Conservation (phyloP, 192 early-diverging fungal genomes). For the Umbelopsis ramanniana region DNA sequence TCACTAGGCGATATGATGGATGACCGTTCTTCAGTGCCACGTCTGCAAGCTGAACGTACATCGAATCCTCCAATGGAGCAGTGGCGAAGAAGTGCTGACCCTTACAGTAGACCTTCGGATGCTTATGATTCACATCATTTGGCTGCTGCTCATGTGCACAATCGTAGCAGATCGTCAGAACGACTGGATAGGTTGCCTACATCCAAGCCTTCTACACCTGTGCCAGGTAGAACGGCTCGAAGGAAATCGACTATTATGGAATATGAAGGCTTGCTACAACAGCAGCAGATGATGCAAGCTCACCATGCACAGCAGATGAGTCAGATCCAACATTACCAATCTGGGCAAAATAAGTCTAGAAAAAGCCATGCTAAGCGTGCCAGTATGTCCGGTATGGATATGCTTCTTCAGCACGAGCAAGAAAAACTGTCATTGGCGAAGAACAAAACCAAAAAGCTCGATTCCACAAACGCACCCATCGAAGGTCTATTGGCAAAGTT, state of each 20-base stretch:
- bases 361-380: not conserved
- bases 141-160: not conserved
- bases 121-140: not conserved
- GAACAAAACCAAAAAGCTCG: constrained; percentile 23
- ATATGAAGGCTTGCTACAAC: constrained; percentile 23
- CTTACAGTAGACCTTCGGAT: not conserved
- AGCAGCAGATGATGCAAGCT: constrained; percentile 29
- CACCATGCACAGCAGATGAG: constrained; percentile 31
- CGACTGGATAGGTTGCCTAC: constrained; percentile 14
- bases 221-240: constrained; percentile 1
- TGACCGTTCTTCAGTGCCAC: not conserved
- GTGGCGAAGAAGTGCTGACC: constrained; percentile 9
- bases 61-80: not conserved
- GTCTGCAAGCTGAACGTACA: not conserved
- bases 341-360: constrained; percentile 15
- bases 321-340: constrained; percentile 35
- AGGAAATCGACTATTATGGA: constrained; percentile 1
- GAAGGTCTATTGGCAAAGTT: constrained; percentile 34
- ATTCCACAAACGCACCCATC: constrained; percentile 25
- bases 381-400: constrained; percentile 40
- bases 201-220: constrained; percentile 8
- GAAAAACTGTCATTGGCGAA: constrained; percentile 24
- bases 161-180: constrained; percentile 7
- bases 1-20: constrained; percentile 4
- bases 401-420: constrained; percentile 36